Evolutionary conservation across 768 basidiomycete species (phyloP).

Genomic region (Filobasidium floriforme): DNA sequence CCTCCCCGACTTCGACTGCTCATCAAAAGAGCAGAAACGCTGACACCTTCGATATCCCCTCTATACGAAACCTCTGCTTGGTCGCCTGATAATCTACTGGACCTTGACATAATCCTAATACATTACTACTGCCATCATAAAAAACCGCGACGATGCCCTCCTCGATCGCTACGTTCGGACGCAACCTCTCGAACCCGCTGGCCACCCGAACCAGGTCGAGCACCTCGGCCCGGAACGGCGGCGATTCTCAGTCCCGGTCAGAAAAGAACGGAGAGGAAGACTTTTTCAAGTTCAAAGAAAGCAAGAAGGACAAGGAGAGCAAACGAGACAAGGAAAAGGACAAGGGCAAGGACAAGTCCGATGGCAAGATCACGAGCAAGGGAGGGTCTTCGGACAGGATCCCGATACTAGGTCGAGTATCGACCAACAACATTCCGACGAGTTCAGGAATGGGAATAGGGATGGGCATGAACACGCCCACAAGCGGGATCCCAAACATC

Average conservation of each 20-base stretch:
- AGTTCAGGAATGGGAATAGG: too few relatives aligned
- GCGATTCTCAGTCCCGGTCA: not conserved
- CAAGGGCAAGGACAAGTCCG: not conserved
- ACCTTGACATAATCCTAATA: not conserved
- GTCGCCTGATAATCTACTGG: not conserved
- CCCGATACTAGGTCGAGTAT: not conserved
- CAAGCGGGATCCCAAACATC: not conserved
- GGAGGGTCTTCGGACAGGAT: not conserved
- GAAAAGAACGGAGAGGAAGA: conserved; percentile 3
- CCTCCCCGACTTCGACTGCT: too few relatives aligned
- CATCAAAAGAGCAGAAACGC: too few relatives aligned
- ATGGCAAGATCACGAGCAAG: not conserved
- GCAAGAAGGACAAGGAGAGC: not conserved
- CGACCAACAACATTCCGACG: not conserved
- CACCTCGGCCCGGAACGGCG: conserved; percentile 2
- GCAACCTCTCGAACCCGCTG: not conserved
- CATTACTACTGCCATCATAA: not conserved
- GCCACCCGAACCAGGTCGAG: not conserved
- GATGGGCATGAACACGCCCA: too few relatives aligned
- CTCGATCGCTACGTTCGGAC: not conserved
- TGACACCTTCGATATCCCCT: too few relatives aligned
- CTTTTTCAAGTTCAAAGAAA: conserved; percentile 6
- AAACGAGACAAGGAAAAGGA: not conserved
- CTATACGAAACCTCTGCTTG: not conserved
- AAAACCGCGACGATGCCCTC: not conserved